phyloP scores from a whole-genome alignment of 2,329 filamentous ascomycete genomes.

The Epicoccum nigrum region DNA sequence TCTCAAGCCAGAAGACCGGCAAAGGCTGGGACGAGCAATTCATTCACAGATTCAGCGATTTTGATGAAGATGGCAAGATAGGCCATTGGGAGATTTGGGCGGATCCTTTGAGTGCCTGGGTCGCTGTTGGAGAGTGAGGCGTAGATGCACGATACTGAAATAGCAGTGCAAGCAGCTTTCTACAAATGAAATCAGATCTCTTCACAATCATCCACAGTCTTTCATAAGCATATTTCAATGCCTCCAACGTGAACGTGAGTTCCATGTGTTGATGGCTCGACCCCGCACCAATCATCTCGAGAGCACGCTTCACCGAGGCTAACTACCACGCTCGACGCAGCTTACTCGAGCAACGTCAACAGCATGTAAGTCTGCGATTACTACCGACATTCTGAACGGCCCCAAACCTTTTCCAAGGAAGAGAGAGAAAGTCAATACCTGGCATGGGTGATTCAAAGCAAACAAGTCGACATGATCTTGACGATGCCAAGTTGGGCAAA shows the following conservation, averaged over 20 bases:
- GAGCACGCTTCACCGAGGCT: constrained; percentile 13
- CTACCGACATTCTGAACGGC: neutral
- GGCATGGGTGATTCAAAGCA: constrained; percentile 17
- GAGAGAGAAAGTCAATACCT: neutral
- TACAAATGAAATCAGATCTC: too few species aligned
- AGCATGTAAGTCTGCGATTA: neutral
- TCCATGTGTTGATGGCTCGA: neutral
- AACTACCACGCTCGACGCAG: constrained; percentile 10
- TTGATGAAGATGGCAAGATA: constrained; percentile 48
- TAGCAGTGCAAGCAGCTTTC: too few species aligned
- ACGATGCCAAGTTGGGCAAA: constrained; percentile 36
- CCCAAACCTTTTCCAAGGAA: neutral
- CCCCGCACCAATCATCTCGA: constrained; percentile 17
- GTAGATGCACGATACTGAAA: too few species aligned
- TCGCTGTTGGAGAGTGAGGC: constrained; percentile 40
- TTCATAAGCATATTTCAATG: neutral
- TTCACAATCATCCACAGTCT: too few species aligned
- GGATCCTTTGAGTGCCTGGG: constrained; percentile 52
- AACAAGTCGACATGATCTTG: constrained; percentile 36
- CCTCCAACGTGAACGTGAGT: neutral
- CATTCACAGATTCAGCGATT: constrained; percentile 50
- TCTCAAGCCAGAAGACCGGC: constrained; percentile 48
- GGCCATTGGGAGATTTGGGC: constrained; percentile 55
- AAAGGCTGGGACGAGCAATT: constrained; percentile 51
- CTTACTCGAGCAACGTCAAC: constrained; percentile 15